phyloP scores from a whole-genome alignment of 2,329 filamentous ascomycete genomes.

The Hypomyces rosellus region DNA sequence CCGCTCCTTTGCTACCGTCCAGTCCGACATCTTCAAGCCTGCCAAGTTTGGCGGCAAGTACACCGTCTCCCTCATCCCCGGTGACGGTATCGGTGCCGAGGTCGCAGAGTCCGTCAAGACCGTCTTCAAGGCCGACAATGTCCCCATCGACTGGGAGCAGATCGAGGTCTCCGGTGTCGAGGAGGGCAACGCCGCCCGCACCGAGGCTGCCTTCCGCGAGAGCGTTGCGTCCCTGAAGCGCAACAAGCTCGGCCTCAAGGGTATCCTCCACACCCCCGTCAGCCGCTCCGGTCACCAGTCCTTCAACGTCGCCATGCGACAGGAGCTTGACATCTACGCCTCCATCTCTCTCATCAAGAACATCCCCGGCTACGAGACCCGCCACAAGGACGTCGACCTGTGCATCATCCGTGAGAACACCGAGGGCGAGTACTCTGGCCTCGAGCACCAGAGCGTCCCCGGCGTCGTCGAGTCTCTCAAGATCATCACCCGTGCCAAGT shows the following conservation, averaged over 20 bases:
- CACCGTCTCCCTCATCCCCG: slow-evolving; percentile 96
- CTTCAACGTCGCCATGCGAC: slow-evolving; percentile 98
- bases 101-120: slow-evolving; percentile 98
- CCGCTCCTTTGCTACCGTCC: slow-evolving; percentile 69
- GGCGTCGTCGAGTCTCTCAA: slow-evolving; percentile 99
- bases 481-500: slow-evolving; percentile 99
- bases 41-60: slow-evolving; percentile 99
- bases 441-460: slow-evolving; percentile 95
- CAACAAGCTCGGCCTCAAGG: slow-evolving; percentile 99
- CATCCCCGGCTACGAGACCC: slow-evolving; percentile 96
- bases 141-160: slow-evolving; percentile 98
- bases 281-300: slow-evolving; percentile 95
- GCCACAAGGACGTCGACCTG: slow-evolving; percentile 94
- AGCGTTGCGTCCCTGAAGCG: slow-evolving; percentile 91
- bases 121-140: slow-evolving; percentile 99
- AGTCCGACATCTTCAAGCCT: slow-evolving; percentile 97
- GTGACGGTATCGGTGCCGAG: slow-evolving; percentile 97
- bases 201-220: slow-evolving; percentile 92
- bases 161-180: slow-evolving; percentile 91
- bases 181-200: slow-evolving; percentile 69
- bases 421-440: slow-evolving; percentile 97
- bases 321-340: slow-evolving; percentile 99
- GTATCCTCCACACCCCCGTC: slow-evolving; percentile 96
- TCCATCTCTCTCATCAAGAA: slow-evolving; percentile 98
- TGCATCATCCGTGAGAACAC: slow-evolving; percentile 99